Conservation (phyloP, 192 early-diverging fungal species). For the Coemansia sp. region DNA sequence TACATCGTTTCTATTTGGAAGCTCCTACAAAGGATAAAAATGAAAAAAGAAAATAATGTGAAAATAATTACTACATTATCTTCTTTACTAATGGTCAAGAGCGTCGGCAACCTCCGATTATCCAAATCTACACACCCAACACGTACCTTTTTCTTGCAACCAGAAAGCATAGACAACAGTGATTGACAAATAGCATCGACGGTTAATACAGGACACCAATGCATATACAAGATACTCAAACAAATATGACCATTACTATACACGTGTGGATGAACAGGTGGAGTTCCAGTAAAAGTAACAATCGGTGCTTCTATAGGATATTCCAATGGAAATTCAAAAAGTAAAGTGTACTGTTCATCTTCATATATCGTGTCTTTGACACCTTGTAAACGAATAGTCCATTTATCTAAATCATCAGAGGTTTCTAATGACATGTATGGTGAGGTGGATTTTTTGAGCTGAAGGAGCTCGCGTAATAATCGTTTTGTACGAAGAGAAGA, state of each 20-base stretch:
- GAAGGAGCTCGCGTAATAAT: constrained; percentile 38
- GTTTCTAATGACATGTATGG: constrained; percentile 18
- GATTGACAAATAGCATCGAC: constrained; percentile 85
- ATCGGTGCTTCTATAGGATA: constrained; percentile 75
- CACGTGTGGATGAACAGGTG: constrained; percentile 74
- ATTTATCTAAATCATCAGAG: constrained; percentile 53
- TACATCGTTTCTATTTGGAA: constrained; percentile 22
- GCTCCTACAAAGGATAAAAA: constrained; percentile 12
- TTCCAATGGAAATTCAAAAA: constrained; percentile 68
- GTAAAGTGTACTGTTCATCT: constrained; percentile 48
- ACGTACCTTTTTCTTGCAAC: constrained; percentile 70
- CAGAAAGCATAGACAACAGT: constrained; percentile 88
- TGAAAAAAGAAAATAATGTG: neutral
- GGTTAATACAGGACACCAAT: constrained; percentile 93
- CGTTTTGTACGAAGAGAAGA: constrained; percentile 31
- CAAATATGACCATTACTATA: constrained; percentile 98
- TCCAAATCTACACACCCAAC: neutral
- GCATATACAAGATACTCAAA: constrained; percentile 88
- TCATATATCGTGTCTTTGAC: constrained; percentile 65
- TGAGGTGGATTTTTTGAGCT: constrained; percentile 23
- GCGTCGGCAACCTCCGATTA: too few species aligned
- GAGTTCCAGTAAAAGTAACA: constrained; percentile 58
- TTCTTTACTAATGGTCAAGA: too few species aligned
- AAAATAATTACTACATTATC: neutral
- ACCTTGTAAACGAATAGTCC: constrained; percentile 61